These are phyloP conservation scores for Allomyces macrogynus DNA, from an alignment of 192 early-diverging fungal species.

Conservation along the genomic window DNA sequence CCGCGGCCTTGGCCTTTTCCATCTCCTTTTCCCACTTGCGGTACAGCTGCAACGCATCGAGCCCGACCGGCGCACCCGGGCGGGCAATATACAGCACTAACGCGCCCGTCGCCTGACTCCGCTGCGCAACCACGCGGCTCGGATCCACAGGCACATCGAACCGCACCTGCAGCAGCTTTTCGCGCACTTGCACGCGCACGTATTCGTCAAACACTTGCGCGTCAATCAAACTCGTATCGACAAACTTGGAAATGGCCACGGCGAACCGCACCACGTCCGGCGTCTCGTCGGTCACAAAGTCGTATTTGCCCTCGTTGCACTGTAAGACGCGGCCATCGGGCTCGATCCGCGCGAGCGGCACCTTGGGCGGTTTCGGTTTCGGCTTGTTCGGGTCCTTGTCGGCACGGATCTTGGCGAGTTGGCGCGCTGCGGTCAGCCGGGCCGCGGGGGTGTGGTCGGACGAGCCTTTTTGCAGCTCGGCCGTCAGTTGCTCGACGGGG, in stretches of 20 bases:
- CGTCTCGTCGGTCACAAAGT: conserved; percentile 12
- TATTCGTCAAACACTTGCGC: conserved; percentile 20
- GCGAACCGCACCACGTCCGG: conserved; percentile 10
- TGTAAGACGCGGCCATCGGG: conserved; percentile 26
- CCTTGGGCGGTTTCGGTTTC: conserved; percentile 1
- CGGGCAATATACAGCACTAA: conserved; percentile 6
- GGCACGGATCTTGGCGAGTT: conserved; percentile 19
- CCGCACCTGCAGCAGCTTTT: conserved; percentile 28
- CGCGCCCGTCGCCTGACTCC: conserved; percentile 22
- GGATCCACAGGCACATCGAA: conserved; percentile 19
- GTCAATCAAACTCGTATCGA: conserved; percentile 28
- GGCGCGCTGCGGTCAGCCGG: conserved; percentile 25
- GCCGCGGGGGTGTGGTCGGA: conserved; percentile 21
- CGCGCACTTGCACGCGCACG: conserved; percentile 22
- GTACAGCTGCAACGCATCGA: not conserved
- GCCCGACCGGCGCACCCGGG: not conserved
- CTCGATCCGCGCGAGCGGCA: conserved; percentile 3
- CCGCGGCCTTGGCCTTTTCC: too few relatives aligned
- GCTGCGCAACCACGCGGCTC: conserved; percentile 18
- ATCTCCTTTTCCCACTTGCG: too few relatives aligned
- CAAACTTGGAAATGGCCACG: conserved; percentile 25
- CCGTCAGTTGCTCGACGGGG: too few relatives aligned
- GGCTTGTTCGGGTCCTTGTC: conserved; percentile 3
- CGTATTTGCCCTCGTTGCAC: conserved; percentile 33
- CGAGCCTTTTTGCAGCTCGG: too few relatives aligned